Base-by-base conservation (phyloP, 106 monocot genomes). In the Phalaenopsis equestris region DNA sequence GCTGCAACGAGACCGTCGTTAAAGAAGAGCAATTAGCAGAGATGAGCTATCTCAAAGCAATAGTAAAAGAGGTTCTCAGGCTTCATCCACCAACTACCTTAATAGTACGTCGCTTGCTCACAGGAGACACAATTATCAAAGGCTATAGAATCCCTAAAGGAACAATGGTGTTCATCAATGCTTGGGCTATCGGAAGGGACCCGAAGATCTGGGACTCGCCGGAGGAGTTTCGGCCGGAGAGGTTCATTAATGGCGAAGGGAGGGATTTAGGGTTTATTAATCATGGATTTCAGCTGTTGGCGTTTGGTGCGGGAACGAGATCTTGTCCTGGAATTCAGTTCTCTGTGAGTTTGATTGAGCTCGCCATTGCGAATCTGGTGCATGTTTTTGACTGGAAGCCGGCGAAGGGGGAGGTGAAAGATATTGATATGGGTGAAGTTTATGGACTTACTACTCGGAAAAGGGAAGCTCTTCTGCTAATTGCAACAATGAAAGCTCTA, bases 81-180 rank as follows among this genome's bases (percentile, higher is more conserved):
- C 17, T 91, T 73, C 91, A 91, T 80, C 91, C 91, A 15, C 84
- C 86, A 0, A 88, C 82, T 0, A 86, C 91, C 1, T 43, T 91
- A 82, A 84, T 91, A 3, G 78, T 79, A 6, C 86, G 86, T 1
- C 86, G 84, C 21, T 37, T 76, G 16, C 45, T 82, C 42, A 75
- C 82, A 7, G 86, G 88, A 74, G 82, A 88, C 52, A 6, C 77
- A 7, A 76, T 43, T 36, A 72, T 85, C 41, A 56, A 46, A 1
- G 87, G 90, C 36, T 87, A 90, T 45, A 82, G 76, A 73, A 79
- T 86, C 10, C 81, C 87, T 0, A 76, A 75, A 21, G 80, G 78
- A 17, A 19, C 56, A 19, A 15, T 14, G 56, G 73, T 85, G 21
- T 41, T 88, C 4, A 77, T 88, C 8, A 88, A 85, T 17, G 77